A percentile compares a stretch with the other conserved stretches of the same genome.
Conservation (phyloP, 768 basidiomycete species). For the Suillus paluster region DNA sequence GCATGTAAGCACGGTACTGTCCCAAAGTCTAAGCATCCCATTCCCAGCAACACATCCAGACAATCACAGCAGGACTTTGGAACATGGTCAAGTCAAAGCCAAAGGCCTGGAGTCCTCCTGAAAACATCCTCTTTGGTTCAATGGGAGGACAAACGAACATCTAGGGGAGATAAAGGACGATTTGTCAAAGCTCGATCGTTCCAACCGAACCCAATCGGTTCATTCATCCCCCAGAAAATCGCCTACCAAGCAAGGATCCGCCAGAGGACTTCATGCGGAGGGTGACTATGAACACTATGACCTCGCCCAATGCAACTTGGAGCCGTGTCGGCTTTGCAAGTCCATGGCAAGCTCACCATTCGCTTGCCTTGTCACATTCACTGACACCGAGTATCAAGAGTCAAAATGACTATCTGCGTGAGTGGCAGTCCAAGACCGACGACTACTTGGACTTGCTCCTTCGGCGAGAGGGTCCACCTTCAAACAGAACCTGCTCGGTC, state of each 20-base stretch:
- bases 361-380: neutral
- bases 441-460: no score
- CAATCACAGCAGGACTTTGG: neutral
- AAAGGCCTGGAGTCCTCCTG: neutral
- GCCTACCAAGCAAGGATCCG: neutral
- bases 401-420: constrained; percentile 9
- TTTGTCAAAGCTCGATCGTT: neutral
- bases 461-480: no score
- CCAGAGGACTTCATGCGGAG: neutral
- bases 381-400: neutral
- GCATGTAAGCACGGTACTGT: no score
- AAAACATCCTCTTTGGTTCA: neutral
- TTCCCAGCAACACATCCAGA: neutral
- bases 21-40: no score
- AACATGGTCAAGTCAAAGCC: neutral
- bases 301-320: neutral
- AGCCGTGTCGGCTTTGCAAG: neutral
- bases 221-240: neutral
- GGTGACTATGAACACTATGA: neutral
- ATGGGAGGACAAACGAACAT: neutral
- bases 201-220: neutral
- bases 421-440: no score
- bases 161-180: neutral
- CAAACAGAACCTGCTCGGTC: neutral
- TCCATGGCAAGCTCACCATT: neutral